Evolutionary conservation across 1,284 basidiomycete genomes (phyloP).

Genomic region (Ganoderma sinense): DNA sequence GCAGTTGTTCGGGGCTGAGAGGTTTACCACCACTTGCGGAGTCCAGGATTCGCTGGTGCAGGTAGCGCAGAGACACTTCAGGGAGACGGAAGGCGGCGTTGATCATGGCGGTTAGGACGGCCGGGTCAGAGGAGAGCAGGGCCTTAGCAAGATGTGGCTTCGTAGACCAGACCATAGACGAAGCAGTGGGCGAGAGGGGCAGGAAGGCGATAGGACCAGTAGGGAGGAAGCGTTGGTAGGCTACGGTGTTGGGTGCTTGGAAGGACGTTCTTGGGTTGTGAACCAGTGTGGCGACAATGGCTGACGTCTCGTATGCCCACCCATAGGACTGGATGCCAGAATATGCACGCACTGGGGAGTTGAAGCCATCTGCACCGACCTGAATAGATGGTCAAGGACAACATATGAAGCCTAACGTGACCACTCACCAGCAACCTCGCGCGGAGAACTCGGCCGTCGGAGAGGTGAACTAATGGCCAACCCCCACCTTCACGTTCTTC

Average conservation of each 20-base stretch:
- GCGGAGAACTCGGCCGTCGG: slow-evolving; percentile 55
- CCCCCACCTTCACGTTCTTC: slow-evolving; percentile 54
- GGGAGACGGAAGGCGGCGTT: slow-evolving; percentile 94
- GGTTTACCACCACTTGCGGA: slow-evolving; percentile 51
- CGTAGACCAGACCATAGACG: slow-evolving; percentile 97
- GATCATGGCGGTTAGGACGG: slow-evolving; percentile 78
- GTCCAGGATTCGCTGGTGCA: slow-evolving; percentile 72
- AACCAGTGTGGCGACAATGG: slow-evolving; percentile 89
- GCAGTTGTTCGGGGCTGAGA: slow-evolving; percentile 54
- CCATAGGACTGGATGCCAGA: slow-evolving; percentile 90
- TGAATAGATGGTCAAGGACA: slow-evolving; percentile 41
- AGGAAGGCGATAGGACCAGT: slow-evolving; percentile 97
- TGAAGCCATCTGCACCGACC: slow-evolving; percentile 96
- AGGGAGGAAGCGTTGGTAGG: slow-evolving; percentile 95
- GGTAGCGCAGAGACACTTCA: slow-evolving; percentile 73
- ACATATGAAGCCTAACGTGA: background rate
- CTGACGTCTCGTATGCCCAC: slow-evolving; percentile 92
- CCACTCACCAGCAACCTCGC: slow-evolving; percentile 67
- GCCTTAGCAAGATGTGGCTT: slow-evolving; percentile 80
- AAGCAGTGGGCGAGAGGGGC: slow-evolving; percentile 79
- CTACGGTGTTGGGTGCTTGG: slow-evolving; percentile 77
- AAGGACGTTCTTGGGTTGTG: slow-evolving; percentile 69
- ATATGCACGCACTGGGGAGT: slow-evolving; percentile 92
- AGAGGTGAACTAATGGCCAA: slow-evolving; percentile 82
- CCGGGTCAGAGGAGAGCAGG: slow-evolving; percentile 73